Percentiles rank a stretch among this genome's conserved stretches.
Conservation (phyloP, 2,329 filamentous ascomycete species). For the Scleromitrula shiraiana region DNA sequence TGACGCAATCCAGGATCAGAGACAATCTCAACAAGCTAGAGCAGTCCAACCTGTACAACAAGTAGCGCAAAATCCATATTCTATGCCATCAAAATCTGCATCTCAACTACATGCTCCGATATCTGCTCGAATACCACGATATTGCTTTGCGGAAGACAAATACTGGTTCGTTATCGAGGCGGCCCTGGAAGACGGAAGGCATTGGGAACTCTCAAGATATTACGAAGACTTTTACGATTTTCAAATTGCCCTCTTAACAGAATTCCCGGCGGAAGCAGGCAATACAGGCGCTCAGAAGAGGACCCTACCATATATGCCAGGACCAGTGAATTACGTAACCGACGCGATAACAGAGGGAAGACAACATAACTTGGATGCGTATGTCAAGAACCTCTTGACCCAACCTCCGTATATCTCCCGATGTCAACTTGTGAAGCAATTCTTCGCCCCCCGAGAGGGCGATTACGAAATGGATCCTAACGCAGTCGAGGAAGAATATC, state of each 20-base stretch:
- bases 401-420: constrained; percentile 79
- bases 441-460: constrained; percentile 82
- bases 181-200: constrained; percentile 77
- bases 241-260: constrained; percentile 88
- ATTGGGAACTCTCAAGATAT: constrained; percentile 89
- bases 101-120: constrained; percentile 65
- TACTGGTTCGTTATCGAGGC: constrained; percentile 98
- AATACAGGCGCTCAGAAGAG: constrained; percentile 73
- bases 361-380: constrained; percentile 86
- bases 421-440: constrained; percentile 76
- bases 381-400: constrained; percentile 82
- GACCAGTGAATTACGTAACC: constrained; percentile 95
- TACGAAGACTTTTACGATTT: constrained; percentile 99
- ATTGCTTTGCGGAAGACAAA: constrained; percentile 94
- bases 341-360: constrained; percentile 92
- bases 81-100: constrained; percentile 33
- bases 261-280: constrained; percentile 87
- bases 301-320: constrained; percentile 92
- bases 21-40: constrained; percentile 24
- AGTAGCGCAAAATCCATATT: constrained; percentile 27
- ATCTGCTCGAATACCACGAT: constrained; percentile 78
- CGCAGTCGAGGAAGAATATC: constrained; percentile 58
- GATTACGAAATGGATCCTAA: constrained; percentile 87
- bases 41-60: constrained; percentile 21
- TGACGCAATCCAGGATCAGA: constrained; percentile 14